These are phyloP conservation scores for Sarcodon aspratus DNA, from an alignment of 768 basidiomycete species.

Conservation along the genomic window DNA sequence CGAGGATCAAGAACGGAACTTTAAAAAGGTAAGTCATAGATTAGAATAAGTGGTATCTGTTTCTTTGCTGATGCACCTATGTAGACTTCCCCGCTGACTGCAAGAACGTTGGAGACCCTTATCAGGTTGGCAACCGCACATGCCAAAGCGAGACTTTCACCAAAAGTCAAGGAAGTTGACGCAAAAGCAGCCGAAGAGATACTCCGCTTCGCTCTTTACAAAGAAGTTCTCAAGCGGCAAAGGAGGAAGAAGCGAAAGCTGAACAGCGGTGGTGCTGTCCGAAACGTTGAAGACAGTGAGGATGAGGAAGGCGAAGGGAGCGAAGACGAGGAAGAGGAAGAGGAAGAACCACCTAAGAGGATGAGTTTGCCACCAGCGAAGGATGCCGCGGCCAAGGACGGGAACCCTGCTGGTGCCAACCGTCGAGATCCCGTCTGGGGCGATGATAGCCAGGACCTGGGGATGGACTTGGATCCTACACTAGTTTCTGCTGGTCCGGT, in stretches of 20 bases:
- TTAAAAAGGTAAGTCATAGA: slow-evolving; percentile 53
- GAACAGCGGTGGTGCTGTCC: slow-evolving; percentile 47
- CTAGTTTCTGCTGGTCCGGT: slow-evolving; percentile 22
- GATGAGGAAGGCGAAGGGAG: slow-evolving; percentile 41
- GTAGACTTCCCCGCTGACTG: slow-evolving; percentile 94
- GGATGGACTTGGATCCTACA: slow-evolving; percentile 41
- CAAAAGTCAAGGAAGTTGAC: slow-evolving; percentile 76
- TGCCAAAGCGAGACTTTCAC: slow-evolving; percentile 86
- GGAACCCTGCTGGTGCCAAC: slow-evolving; percentile 15
- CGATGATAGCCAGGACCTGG: slow-evolving; percentile 53
- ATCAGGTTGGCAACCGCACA: slow-evolving; percentile 98
- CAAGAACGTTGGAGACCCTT: slow-evolving; percentile 95
- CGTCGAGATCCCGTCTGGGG: slow-evolving; percentile 54
- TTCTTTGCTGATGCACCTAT: slow-evolving; percentile 2
- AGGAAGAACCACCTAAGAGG: slow-evolving; percentile 34
- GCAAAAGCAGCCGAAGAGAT: slow-evolving; percentile 89
- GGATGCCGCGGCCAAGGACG: slow-evolving; percentile 13
- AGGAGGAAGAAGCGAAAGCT: slow-evolving; percentile 81
- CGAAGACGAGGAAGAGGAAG: slow-evolving; percentile 40
- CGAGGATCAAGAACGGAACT: slow-evolving; percentile 82
- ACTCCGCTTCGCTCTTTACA: slow-evolving; percentile 94
- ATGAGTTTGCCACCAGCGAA: slow-evolving; percentile 34
- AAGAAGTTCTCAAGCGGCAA: slow-evolving; percentile 82
- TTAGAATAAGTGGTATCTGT: neutral
- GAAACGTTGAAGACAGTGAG: slow-evolving; percentile 35